Conservation (phyloP, 2,329 filamentous ascomycete species). For the Plenodomus biglobosus region DNA sequence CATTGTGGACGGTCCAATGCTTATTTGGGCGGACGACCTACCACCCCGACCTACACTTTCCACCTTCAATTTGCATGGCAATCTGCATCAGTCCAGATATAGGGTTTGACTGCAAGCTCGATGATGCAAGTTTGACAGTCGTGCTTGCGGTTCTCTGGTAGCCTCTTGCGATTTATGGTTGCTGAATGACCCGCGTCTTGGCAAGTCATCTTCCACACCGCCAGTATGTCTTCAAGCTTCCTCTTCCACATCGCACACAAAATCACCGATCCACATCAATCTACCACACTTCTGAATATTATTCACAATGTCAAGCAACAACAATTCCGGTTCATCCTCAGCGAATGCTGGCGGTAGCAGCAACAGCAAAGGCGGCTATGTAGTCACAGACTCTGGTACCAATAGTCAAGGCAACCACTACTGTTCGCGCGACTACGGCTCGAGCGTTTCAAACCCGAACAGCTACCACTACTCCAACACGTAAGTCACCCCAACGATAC, state of each 20-base stretch:
- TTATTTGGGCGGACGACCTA: conserved; percentile 15
- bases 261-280: neutral
- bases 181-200: neutral
- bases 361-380: conserved; percentile 35
- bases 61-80: conserved; percentile 9
- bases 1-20: conserved; percentile 10
- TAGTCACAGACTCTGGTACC: conserved; percentile 45
- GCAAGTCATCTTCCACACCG: neutral
- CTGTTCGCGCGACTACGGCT: conserved; percentile 44
- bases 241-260: neutral
- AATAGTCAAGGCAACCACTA: conserved; percentile 48
- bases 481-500: conserved; percentile 1
- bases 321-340: conserved; percentile 12
- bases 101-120: neutral
- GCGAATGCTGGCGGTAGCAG: conserved; percentile 8
- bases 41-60: conserved; percentile 8
- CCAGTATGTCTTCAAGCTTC: neutral
- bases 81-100: neutral
- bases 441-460: conserved; percentile 38
- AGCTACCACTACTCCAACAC: conserved; percentile 47
- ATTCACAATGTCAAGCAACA: conserved; percentile 4
- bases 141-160: neutral
- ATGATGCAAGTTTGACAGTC: neutral
- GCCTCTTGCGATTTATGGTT: neutral
- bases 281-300: no score